phyloP scores from a whole-genome alignment of 148 eudicot species.

The Rhododendron ovatum region DNA sequence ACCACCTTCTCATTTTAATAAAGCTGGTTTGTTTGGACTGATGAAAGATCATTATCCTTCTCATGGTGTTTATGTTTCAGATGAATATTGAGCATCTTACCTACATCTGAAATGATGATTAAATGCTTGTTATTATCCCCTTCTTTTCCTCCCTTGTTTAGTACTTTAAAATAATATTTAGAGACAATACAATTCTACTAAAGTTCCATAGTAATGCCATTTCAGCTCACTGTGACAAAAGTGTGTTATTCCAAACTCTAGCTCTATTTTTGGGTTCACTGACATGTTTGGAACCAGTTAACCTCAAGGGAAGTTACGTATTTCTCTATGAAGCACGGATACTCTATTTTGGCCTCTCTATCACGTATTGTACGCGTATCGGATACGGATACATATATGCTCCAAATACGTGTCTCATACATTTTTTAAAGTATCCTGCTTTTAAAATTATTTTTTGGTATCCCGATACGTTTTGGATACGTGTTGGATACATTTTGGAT shows the following conservation, averaged over 20 bases:
- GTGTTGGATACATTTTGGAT: no score
- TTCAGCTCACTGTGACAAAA: neutral
- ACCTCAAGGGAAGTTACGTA: neutral
- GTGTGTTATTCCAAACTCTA: neutral
- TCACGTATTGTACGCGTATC: no score
- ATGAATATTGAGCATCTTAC: neutral
- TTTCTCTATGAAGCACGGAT: neutral
- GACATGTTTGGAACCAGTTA: neutral
- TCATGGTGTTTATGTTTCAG: neutral
- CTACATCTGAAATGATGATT: neutral
- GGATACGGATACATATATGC: no score
- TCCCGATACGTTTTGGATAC: no score
- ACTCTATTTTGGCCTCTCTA: no score
- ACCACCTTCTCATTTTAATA: neutral
- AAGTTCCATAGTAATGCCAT: neutral
- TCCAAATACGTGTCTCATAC: no score
- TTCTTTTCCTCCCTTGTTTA: neutral
- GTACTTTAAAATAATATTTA: neutral
- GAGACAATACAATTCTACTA: neutral
- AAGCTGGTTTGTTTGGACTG: neutral
- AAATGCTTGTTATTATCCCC: neutral
- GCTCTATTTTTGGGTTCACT: neutral
- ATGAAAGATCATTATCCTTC: neutral
- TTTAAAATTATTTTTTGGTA: no score
- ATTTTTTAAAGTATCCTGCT: no score